Evolutionary conservation across 805 yeast genomes (phyloP).

Genomic region (Kazachstania viticola): DNA sequence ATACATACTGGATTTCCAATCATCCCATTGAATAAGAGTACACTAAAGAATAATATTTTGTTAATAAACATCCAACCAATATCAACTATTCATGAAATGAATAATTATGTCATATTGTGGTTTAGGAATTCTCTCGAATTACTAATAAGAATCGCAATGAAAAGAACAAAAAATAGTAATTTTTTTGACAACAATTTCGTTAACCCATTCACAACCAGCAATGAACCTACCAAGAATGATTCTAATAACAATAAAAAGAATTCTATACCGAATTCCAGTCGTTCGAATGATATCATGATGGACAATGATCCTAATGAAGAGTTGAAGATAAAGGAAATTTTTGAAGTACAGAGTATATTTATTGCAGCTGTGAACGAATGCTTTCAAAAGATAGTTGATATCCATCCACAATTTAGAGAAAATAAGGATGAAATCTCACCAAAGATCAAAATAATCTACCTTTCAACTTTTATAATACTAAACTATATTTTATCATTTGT

Average conservation of each 20-base stretch:
- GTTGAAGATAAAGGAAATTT: conserved; percentile 6
- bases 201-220: conserved; percentile 2
- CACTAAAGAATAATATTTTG: conserved; percentile 22
- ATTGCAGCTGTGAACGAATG: conserved; percentile 24
- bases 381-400: conserved; percentile 22
- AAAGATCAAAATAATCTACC: conserved; percentile 26
- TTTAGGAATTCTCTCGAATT: conserved; percentile 25
- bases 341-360: conserved; percentile 18
- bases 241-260: conserved; percentile 2
- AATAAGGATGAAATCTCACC: conserved; percentile 19
- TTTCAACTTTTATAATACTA: conserved; percentile 31
- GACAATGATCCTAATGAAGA: conserved; percentile 2
- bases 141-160: conserved; percentile 19
- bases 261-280: conserved; percentile 2
- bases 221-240: background rate
- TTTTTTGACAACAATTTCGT: conserved; percentile 8
- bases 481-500: conserved; percentile 48
- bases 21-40: conserved; percentile 27
- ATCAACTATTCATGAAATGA: conserved; percentile 22
- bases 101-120: conserved; percentile 23
- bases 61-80: conserved; percentile 23
- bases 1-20: conserved; percentile 31
- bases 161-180: conserved; percentile 7
- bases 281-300: conserved; percentile 1
- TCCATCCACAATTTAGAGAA: conserved; percentile 23